Base-by-base conservation (phyloP, 805 yeast genomes). In the Saturnispora ahearnii region DNA sequence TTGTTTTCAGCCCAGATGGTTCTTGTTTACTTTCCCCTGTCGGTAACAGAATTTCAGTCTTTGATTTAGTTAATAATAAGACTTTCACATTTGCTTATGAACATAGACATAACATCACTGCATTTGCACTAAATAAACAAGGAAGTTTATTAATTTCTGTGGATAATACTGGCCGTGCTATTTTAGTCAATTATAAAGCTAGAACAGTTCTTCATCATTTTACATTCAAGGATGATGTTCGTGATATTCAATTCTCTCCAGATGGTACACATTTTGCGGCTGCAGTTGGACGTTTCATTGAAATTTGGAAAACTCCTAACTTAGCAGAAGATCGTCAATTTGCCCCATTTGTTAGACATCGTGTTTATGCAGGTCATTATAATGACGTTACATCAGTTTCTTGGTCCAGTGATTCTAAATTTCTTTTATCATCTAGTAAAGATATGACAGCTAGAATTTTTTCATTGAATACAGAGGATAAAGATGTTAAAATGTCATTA, bases 361-460 rank as follows among this genome's bases (percentile, higher is more conserved):
- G 96, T 60, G 78, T 86, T 7, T 89, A 89, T 59, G 88, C 96
- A 1, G 99, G 99, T 33, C 99, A 93, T 69, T 89, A 81, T 63
- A 82, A 81, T 46, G 95, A 87, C 58, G 79, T 93, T 24, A 73
- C 78, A 1, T 79, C 89, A 2, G 65, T 93, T 10, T 74, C 87
- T 3, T 93, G 98, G 98, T 87, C 97, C 1, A 74, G 73, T 29
- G 99, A 93, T 66, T 86, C 96, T 4, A 76, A 96, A 57, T 93
- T 89, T 62, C 76, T 93, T 58, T 71, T 93, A 40, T 79, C 96
- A 2, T 76, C 96, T 2, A 84, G 96, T 22, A 87, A 87, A 62
- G 99, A 93, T 69, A 74, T 93, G 75, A 86, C 97, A 0, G 81
- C 95, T 1, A 78, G 90, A 57, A 76, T 93, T 7, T 91, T 82